Conservation (phyloP, 495 filamentous ascomycete genomes). For the Podospora conica region DNA sequence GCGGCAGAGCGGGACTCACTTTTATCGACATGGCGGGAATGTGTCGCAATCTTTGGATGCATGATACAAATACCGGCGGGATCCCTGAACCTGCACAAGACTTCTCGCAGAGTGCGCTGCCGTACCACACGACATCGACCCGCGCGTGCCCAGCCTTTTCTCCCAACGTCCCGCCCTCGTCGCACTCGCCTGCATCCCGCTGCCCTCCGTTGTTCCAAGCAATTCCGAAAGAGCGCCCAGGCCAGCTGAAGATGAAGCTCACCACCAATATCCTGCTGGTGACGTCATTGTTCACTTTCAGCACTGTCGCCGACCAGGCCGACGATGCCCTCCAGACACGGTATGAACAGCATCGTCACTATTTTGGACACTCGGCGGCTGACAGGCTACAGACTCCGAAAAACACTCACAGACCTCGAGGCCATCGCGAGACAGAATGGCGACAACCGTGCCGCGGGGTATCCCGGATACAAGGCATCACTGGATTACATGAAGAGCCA, state of each 20-base stretch:
- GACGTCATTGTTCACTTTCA: neutral
- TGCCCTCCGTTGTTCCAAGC: neutral
- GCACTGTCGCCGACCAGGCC: neutral
- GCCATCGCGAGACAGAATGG: slow-evolving; percentile 32
- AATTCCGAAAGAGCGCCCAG: neutral
- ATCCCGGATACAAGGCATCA: slow-evolving; percentile 55
- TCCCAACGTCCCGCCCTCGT: neutral
- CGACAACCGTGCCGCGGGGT: slow-evolving; percentile 54
- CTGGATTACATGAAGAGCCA: slow-evolving; percentile 53
- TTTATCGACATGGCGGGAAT: neutral
- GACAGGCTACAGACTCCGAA: slow-evolving; percentile 19
- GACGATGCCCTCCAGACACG: neutral
- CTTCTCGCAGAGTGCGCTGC: neutral
- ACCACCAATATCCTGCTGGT: neutral
- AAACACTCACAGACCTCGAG: slow-evolving; percentile 37
- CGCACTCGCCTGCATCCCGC: neutral
- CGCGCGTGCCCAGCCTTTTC: neutral
- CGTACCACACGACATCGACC: neutral
- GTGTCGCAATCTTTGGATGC: too few species aligned
- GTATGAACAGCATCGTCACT: neutral
- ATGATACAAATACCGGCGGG: neutral
- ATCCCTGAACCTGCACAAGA: neutral
- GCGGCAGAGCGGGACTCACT: neutral
- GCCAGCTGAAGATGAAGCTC: neutral
- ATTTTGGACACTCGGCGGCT: neutral